These are phyloP conservation scores for Gonapodya sp. DNA, from an alignment of 192 early-diverging fungal genomes.

Conservation along the genomic window DNA sequence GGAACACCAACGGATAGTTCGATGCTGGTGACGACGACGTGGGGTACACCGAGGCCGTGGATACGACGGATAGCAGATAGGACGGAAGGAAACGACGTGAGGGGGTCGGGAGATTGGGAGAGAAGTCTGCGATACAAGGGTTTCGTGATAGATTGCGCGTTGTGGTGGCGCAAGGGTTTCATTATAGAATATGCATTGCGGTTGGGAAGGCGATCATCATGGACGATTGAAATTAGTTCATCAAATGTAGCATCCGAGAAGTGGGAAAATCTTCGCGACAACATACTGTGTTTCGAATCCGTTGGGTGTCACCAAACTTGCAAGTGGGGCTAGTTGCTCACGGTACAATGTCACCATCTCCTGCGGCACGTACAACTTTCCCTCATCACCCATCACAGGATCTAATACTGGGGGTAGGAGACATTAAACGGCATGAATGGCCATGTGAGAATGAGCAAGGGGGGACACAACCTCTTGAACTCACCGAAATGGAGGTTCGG, in stretches of 20 bases:
- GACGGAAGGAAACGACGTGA: not conserved
- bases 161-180: no score
- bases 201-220: conserved; percentile 37
- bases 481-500: conserved; percentile 44
- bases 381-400: conserved; percentile 86
- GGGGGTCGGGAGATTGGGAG: not conserved
- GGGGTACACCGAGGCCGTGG: not conserved
- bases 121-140: not conserved
- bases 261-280: conserved; percentile 15
- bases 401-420: conserved; percentile 48
- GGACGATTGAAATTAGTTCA: no score
- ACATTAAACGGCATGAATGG: not conserved
- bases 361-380: conserved; percentile 64
- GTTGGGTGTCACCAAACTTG: conserved; percentile 81
- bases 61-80: not conserved
- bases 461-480: not conserved
- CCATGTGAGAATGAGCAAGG: not conserved
- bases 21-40: conserved; percentile 12
- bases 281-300: conserved; percentile 75
- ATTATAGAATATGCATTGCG: conserved; percentile 35
- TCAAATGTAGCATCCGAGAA: not conserved
- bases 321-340: conserved; percentile 51
- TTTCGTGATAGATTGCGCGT: no score
- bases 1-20: not conserved
- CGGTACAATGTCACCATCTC: conserved; percentile 74